phyloP scores from a whole-genome alignment of 148 eudicot species.

The Rhododendron griersonianum region DNA sequence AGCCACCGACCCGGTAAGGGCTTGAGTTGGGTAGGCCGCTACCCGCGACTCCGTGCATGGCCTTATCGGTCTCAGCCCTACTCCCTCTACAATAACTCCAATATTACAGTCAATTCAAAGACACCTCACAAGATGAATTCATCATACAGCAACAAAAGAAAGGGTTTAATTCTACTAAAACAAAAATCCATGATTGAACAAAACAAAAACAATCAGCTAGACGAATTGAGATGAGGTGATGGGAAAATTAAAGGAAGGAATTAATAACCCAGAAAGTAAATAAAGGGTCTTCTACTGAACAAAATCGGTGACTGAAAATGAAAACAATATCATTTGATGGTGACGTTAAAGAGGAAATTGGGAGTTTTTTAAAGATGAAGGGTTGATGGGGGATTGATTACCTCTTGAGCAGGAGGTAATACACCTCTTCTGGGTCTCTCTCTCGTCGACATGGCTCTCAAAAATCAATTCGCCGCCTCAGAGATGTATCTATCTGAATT shows the following conservation, averaged over 20 bases:
- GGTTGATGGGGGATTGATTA: not conserved
- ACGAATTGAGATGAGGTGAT: not conserved
- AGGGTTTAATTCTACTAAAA: not conserved
- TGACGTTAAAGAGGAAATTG: not conserved
- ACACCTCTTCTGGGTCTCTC: constrained; percentile 51
- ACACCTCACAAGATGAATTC: not conserved
- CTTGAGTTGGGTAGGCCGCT: not conserved
- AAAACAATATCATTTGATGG: not conserved
- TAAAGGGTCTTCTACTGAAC: not conserved
- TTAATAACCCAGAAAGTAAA: not conserved
- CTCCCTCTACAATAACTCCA: not conserved
- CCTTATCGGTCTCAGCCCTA: not conserved
- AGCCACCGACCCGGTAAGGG: not conserved
- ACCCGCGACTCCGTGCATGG: not conserved
- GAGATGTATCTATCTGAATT: not conserved
- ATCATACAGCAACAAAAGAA: not conserved
- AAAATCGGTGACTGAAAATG: not conserved
- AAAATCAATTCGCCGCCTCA: not conserved
- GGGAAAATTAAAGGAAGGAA: not conserved
- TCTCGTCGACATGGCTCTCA: constrained; percentile 43
- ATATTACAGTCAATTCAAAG: not conserved
- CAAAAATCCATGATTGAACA: not conserved
- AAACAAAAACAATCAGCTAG: not conserved
- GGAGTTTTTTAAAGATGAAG: not conserved
- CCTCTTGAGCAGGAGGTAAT: constrained; percentile 66